These are phyloP conservation scores for Arbutus unedo DNA, from an alignment of 148 eudicot species.

Conservation along the genomic window DNA sequence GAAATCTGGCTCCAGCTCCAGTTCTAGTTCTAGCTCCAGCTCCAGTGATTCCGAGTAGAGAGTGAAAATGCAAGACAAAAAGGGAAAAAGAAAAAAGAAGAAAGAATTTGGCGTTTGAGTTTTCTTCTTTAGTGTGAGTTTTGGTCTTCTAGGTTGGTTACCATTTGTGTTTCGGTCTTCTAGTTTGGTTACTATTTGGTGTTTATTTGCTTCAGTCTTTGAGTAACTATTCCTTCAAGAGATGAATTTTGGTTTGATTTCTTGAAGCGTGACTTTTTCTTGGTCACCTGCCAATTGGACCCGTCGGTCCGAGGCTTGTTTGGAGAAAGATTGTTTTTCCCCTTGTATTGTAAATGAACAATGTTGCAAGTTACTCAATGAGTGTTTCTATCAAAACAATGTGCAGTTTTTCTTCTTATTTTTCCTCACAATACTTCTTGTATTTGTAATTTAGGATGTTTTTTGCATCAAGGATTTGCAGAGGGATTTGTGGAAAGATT, in stretches of 20 bases:
- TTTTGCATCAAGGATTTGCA: background rate
- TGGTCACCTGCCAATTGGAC: conserved; percentile 4
- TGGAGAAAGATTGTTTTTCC: conserved; percentile 13
- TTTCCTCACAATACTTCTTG: background rate
- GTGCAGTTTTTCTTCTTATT: conserved; percentile 11
- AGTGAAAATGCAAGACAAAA: conserved; percentile 8
- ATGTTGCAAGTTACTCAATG: background rate
- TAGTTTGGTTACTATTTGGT: conserved; percentile 16
- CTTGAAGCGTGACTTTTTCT: conserved; percentile 25
- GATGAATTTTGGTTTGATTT: conserved; percentile 41
- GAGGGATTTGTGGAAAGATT: background rate
- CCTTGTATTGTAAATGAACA: conserved; percentile 14
- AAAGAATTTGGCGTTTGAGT: conserved; percentile 18
- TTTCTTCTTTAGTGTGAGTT: conserved; percentile 18
- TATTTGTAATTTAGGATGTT: background rate
- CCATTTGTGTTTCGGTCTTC: conserved; percentile 10
- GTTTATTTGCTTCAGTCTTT: background rate
- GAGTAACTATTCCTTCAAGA: conserved; percentile 30
- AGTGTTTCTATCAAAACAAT: background rate
- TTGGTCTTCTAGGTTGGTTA: conserved; percentile 17
- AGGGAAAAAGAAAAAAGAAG: background rate
- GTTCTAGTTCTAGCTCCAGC: conserved; percentile 35
- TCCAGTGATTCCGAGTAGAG: conserved; percentile 39
- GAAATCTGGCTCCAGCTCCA: conserved; percentile 28
- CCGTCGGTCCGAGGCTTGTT: conserved; percentile 5